Conservation (phyloP, 2,329 filamentous ascomycete genomes). For the Fusarium abutilonis region DNA sequence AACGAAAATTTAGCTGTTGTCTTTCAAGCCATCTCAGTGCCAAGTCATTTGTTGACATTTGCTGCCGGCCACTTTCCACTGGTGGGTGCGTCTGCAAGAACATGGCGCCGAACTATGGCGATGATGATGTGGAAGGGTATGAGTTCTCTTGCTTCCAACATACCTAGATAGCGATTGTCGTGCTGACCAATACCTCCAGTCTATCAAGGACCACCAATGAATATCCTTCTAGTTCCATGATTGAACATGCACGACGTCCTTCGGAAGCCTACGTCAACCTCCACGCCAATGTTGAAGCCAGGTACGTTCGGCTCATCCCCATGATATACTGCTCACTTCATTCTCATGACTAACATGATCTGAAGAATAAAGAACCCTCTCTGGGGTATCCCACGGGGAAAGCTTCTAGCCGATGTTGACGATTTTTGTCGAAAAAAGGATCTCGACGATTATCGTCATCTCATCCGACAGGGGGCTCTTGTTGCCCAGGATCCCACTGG, state of each 20-base stretch:
- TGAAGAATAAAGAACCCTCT: constrained; percentile 59
- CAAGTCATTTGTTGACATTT: background rate
- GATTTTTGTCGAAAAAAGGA: constrained; percentile 69
- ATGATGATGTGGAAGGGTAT: constrained; percentile 46
- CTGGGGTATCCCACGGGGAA: constrained; percentile 60
- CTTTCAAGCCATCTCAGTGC: background rate
- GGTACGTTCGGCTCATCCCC: constrained; percentile 47
- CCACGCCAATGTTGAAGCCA: constrained; percentile 58
- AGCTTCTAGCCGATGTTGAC: constrained; percentile 65
- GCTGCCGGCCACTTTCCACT: constrained; percentile 1
- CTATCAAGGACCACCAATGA: constrained; percentile 42
- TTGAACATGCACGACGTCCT: constrained; percentile 51
- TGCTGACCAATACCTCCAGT: constrained; percentile 33
- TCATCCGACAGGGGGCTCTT: constrained; percentile 75
- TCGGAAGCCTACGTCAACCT: constrained; percentile 54
- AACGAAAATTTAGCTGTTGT: constrained; percentile 1
- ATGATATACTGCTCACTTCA: background rate
- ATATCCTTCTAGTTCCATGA: constrained; percentile 46
- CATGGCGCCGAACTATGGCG: constrained; percentile 40
- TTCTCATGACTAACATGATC: constrained; percentile 25
- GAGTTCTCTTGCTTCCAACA: constrained; percentile 1
- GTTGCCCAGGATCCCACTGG: constrained; percentile 75
- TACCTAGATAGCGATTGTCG: background rate
- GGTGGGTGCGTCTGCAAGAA: constrained; percentile 15
- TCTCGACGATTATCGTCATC: constrained; percentile 65